Conservation (phyloP, 2,329 filamentous ascomycete species). For the Xylaria sp. region DNA sequence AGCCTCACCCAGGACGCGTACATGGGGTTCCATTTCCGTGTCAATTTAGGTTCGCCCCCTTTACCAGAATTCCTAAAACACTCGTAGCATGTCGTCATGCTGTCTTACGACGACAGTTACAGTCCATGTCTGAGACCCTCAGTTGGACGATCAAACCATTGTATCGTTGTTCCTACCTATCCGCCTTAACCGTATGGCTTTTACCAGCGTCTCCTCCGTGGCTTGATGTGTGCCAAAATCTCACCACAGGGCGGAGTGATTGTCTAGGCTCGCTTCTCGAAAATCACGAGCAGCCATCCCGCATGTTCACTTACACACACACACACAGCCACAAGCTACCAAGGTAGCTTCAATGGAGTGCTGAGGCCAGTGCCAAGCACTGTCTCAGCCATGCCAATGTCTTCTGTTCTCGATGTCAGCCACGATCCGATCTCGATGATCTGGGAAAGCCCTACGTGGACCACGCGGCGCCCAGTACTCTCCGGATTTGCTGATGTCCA, state of each 20-base stretch:
- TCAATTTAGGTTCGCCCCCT: no score
- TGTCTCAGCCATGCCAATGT: slow-evolving; percentile 69
- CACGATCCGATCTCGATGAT: slow-evolving; percentile 12
- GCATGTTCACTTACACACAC: neutral
- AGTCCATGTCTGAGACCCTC: neutral
- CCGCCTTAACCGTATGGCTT: no score
- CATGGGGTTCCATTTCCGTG: no score
- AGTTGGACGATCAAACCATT: neutral
- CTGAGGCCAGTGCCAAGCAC: slow-evolving; percentile 64
- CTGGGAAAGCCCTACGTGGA: slow-evolving; percentile 52
- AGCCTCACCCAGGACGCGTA: neutral
- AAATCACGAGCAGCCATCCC: neutral
- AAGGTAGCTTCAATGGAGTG: slow-evolving; percentile 68
- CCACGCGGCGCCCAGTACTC: slow-evolving; percentile 75
- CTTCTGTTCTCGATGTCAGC: slow-evolving; percentile 45
- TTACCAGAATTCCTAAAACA: no score
- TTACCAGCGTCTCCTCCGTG: no score
- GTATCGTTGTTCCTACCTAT: neutral
- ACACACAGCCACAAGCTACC: slow-evolving; percentile 47
- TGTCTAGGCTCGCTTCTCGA: no score
- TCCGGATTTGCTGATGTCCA: slow-evolving; percentile 68
- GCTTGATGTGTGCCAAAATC: no score
- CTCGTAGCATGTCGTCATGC: no score
- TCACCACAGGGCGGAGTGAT: no score
- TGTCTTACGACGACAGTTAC: no score